These are phyloP conservation scores for Pseudoperonospora humuli DNA, from an alignment of 352 stramenopile genomes.

Conservation along the genomic window DNA sequence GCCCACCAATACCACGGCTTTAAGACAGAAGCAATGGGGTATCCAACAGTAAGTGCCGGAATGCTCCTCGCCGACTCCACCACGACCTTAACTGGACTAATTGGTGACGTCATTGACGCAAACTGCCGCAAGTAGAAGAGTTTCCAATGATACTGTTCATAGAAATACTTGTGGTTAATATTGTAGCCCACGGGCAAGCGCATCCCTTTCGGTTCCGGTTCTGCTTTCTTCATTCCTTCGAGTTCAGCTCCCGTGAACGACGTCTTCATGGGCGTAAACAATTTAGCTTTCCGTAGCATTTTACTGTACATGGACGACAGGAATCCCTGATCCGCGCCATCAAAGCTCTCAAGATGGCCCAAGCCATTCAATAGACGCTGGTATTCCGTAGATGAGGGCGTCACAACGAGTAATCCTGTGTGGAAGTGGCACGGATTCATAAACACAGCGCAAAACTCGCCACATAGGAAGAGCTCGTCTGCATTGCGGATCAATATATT, in stretches of 20 bases:
- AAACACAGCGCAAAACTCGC: constrained; percentile 84
- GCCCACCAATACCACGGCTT: constrained; percentile 89
- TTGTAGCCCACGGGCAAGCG: constrained; percentile 83
- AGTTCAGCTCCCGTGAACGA: constrained; percentile 21
- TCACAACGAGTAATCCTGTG: constrained; percentile 80
- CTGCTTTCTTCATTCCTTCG: constrained; percentile 34
- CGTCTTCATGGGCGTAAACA: constrained; percentile 58
- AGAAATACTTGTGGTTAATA: constrained; percentile 89
- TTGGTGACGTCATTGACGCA: constrained; percentile 79
- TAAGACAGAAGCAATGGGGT: constrained; percentile 80
- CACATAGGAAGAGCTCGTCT: constrained; percentile 84
- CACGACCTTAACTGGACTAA: constrained; percentile 79
- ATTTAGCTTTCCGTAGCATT: constrained; percentile 53
- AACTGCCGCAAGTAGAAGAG: constrained; percentile 81
- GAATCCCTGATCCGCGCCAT: constrained; percentile 82
- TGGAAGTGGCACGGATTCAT: constrained; percentile 90
- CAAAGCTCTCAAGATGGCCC: constrained; percentile 57
- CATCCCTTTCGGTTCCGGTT: constrained; percentile 52
- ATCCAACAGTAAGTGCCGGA: constrained; percentile 74
- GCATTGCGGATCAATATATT: constrained; percentile 86
- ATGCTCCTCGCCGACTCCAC: constrained; percentile 73
- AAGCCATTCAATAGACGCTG: constrained; percentile 57
- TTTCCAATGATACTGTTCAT: constrained; percentile 86
- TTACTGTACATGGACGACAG: constrained; percentile 83
- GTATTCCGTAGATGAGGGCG: constrained; percentile 64